Evolutionary conservation across 352 stramenopile genomes (phyloP), one percentile per base, ranked within the genome.

Genomic region (Globisporangium carolinianum): DNA sequence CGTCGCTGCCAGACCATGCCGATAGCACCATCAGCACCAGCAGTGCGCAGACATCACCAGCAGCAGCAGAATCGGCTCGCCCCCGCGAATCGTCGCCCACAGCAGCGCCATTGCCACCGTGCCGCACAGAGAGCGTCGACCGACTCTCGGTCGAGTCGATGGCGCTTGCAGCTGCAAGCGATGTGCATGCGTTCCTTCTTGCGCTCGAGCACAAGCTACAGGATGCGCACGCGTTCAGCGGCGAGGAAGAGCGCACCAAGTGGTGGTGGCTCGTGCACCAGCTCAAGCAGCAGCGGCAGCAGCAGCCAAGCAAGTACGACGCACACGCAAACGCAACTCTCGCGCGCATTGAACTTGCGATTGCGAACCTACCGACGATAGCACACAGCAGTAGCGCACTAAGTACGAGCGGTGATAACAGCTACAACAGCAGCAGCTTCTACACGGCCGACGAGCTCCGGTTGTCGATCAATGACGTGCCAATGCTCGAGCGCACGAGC

Each of bases 211-310:
- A 51, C 12, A 65, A 59, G 38, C 58, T 80, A 18, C 58, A 55
- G 6, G 36, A 51, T 14, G 53, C 63, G 2, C 55, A 71, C 6
- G 9, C 39, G 3, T 71, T 78, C 58, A 62, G 51, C 1, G 57
- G 60, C 43, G 72, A 78, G 52, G 62, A 69, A 12, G 72, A 78
- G 47, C 72, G 69, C 35, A 72, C 68, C 43, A 62, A 62, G 17
- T 82, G 70, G 70, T 64, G 65, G 38, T 75, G 60, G 70, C 53
- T 59, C 15, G 61, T 74, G 55, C 61, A 79, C 36, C 66, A 72
- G 54, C 60, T 77, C 42, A 71, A 60, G 43, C 59, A 65, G 15
- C 68, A 78, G 50, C 68, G 68, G 41, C 53, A 72, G 15, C 52
- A 62, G 49, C 50, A 52, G 35, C 58, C 62, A 14, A 51, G 57